These are phyloP conservation scores for Boletus patriciae DNA, from an alignment of 768 basidiomycete genomes.

Conservation along the genomic window DNA sequence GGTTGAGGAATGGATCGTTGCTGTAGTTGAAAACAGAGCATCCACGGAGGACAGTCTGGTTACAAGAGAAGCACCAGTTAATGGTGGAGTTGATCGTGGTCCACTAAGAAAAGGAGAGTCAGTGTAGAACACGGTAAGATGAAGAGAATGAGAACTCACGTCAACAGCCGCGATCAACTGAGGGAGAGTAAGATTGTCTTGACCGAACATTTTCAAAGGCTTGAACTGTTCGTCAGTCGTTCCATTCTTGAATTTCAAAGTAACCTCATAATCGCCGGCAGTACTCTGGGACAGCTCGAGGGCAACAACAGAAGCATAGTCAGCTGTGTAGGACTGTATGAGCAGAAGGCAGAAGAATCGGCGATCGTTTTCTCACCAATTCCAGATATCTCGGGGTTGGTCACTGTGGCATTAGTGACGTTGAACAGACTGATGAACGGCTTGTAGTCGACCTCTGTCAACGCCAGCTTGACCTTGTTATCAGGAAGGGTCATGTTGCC, in stretches of 20 bases:
- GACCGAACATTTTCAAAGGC: slow-evolving; percentile 67
- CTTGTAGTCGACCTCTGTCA: slow-evolving; percentile 82
- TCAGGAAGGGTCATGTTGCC: slow-evolving; percentile 72
- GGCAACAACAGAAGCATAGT: slow-evolving; percentile 69
- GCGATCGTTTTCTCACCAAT: slow-evolving; percentile 51
- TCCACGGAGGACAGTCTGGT: slow-evolving; percentile 33
- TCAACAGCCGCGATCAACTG: slow-evolving; percentile 17
- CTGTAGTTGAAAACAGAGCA: slow-evolving; percentile 34
- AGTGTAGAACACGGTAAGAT: neutral
- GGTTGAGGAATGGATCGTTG: slow-evolving; percentile 29
- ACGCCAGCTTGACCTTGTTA: slow-evolving; percentile 73
- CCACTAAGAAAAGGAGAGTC: slow-evolving; percentile 13
- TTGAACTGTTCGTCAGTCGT: slow-evolving; percentile 53
- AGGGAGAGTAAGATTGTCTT: slow-evolving; percentile 23
- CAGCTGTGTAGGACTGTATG: slow-evolving; percentile 44
- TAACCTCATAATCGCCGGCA: slow-evolving; percentile 69
- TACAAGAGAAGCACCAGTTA: slow-evolving; percentile 37
- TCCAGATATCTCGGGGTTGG: slow-evolving; percentile 59
- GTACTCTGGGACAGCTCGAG: slow-evolving; percentile 66
- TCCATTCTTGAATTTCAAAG: slow-evolving; percentile 83
- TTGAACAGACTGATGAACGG: slow-evolving; percentile 86
- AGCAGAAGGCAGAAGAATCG: neutral
- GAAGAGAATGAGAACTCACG: slow-evolving; percentile 7
- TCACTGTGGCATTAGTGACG: slow-evolving; percentile 61
- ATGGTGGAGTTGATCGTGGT: slow-evolving; percentile 32